These are phyloP conservation scores for Magnusiomyces clavatus DNA, from an alignment of 1,139 yeast species.

Conservation along the genomic window DNA sequence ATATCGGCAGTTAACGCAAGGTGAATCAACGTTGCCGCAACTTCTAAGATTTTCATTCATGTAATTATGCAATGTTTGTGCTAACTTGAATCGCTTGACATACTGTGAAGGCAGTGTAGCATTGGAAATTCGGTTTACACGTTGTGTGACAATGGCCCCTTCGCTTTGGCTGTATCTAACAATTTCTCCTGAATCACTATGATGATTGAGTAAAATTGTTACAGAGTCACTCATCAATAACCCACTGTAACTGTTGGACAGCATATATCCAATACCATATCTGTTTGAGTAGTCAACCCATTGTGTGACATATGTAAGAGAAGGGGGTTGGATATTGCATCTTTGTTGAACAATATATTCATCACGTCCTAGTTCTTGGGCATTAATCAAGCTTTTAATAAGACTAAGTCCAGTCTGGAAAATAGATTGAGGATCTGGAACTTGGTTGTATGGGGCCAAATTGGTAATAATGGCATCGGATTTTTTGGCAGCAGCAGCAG, in stretches of 20 bases:
- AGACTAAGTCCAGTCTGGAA: too few relatives aligned
- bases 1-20: slow-evolving; percentile 1
- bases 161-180: slow-evolving; percentile 5
- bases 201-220: slow-evolving; percentile 18
- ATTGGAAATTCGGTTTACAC: background rate
- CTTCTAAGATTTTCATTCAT: slow-evolving; percentile 30
- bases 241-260: slow-evolving; percentile 88
- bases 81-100: slow-evolving; percentile 24
- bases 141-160: background rate
- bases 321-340: slow-evolving; percentile 1
- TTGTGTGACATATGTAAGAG: slow-evolving; percentile 57
- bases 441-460: too few relatives aligned
- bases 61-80: slow-evolving; percentile 28
- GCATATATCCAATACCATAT: slow-evolving; percentile 91
- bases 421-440: too few relatives aligned
- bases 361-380: background rate
- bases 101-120: slow-evolving; percentile 15
- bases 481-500: too few relatives aligned
- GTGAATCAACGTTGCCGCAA: slow-evolving; percentile 11
- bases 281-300: slow-evolving; percentile 98
- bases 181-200: slow-evolving; percentile 7
- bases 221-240: slow-evolving; percentile 40
- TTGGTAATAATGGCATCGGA: too few relatives aligned
- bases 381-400: too few relatives aligned
- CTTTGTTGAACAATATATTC: background rate